phyloP scores from a whole-genome alignment of 2,329 filamentous ascomycete genomes.

The Drechslerella stenobrocha region DNA sequence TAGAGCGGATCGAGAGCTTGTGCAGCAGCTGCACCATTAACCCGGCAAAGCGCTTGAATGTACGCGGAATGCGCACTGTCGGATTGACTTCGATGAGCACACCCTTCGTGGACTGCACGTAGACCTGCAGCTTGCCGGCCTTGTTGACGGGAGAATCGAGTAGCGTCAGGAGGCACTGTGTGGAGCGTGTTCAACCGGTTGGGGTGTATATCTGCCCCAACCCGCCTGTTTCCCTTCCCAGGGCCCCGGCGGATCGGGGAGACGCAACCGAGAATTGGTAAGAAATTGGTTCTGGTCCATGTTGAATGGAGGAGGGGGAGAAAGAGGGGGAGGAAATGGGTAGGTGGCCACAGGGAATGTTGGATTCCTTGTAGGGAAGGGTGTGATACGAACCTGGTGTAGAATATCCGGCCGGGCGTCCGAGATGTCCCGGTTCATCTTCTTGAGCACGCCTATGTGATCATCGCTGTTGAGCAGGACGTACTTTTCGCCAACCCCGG shows the following conservation, averaged over 20 bases:
- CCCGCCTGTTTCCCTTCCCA: conserved; percentile 5
- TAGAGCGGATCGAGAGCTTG: conserved; percentile 91
- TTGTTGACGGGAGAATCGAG: conserved; percentile 99
- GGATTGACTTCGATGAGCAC: conserved; percentile 97
- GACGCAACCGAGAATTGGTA: conserved; percentile 12
- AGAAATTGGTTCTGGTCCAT: conserved; percentile 42
- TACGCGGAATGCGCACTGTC: conserved; percentile 95
- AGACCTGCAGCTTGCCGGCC: conserved; percentile 94
- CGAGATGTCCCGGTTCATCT: conserved; percentile 98
- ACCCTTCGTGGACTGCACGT: conserved; percentile 96
- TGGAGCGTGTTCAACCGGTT: conserved; percentile 29
- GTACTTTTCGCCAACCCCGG: conserved; percentile 86
- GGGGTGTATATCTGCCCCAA: conserved; percentile 9
- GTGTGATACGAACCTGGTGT: conserved; percentile 74
- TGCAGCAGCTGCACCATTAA: conserved; percentile 98
- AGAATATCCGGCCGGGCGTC: conserved; percentile 97
- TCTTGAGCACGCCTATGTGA: conserved; percentile 98
- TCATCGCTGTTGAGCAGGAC: conserved; percentile 98
- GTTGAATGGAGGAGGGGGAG: conserved; percentile 43
- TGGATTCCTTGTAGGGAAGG: conserved; percentile 48
- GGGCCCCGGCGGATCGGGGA: conserved; percentile 19
- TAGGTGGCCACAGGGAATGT: conserved; percentile 32
- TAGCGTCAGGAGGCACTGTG: conserved; percentile 89
- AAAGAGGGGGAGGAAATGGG: neutral
- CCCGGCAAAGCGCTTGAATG: conserved; percentile 97